Conservation (phyloP, 441 rosid genomes). For the Eutrema salsugineum region DNA sequence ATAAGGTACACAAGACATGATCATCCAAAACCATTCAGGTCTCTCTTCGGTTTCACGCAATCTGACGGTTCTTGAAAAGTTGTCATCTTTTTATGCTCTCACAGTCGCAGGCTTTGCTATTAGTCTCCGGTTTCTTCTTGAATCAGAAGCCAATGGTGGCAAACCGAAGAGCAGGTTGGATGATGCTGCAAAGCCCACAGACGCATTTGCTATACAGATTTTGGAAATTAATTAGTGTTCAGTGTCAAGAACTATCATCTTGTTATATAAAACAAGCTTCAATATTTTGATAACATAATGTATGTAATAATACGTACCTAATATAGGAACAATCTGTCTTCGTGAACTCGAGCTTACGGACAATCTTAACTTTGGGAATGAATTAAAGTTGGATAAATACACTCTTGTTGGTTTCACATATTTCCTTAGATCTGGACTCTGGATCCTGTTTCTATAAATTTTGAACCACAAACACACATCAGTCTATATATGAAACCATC, state of each 20-base stretch:
- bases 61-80: neutral
- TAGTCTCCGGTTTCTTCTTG: neutral
- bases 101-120: neutral
- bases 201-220: too few species aligned
- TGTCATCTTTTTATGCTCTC: neutral
- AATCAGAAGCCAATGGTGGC: neutral
- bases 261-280: neutral
- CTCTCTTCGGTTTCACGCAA: neutral
- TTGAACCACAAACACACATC: neutral
- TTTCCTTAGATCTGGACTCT: neutral
- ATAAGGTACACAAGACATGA: constrained; percentile 36
- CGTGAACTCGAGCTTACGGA: neutral
- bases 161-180: neutral
- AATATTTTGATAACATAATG: neutral
- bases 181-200: neutral
- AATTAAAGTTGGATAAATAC: neutral
- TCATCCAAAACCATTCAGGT: constrained; percentile 27
- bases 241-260: too few species aligned
- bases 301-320: neutral
- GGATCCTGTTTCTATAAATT: neutral
- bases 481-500: too few species aligned
- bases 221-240: too few species aligned
- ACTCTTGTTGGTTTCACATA: neutral
- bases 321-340: neutral
- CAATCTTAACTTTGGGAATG: neutral